Base-by-base conservation (phyloP, 805 yeast species). In the Lipomyces kockii region DNA sequence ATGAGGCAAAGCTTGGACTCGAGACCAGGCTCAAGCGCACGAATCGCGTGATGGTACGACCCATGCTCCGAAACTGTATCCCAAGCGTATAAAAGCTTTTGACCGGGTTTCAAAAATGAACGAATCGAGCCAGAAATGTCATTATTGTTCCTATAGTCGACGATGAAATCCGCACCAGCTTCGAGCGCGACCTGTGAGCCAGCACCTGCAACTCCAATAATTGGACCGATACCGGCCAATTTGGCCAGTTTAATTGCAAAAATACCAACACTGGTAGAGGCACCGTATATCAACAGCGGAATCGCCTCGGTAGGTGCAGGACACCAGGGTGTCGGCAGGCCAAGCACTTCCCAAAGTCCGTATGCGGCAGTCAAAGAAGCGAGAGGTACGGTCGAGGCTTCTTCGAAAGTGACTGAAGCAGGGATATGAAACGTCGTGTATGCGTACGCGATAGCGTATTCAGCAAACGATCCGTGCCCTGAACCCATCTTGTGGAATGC, bases 141-240 rank as follows among this genome's bases (percentile, higher is more conserved):
- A 27, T 51, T 53, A 25, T 22, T 51, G 22, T 39, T 22, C 39
- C 67, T 63, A 37, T 64, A 64, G 53, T 64, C 67, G 34, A 64
- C 58, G 22, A 64, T 46, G 37, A 22, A 53, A 25, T 64, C 67
- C 22, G 39, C 55, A 34, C 67, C 67, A 27, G 54, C 56, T 17
- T 22, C n/a, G n/a, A 60, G 60, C 2, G 67, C 67, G 49, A 60
- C 60, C 17, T 60, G 64, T n/a, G 17, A 17, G 25, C 65, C 39
- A 5, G 49, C 22, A n/a, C 67, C 67, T 12, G 67, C 67, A 35
- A 64, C 67, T n/a, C 62, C 67, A 58, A 64, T 64, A 32, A 64
- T 60, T 8, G 67, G 67, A 11, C 61, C 55, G 22, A 64, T 52
- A 5, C 58, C 58, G 29, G 67, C 64, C 17, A 60, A 46, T 39